Evolutionary conservation across 139 green algal species (phyloP).

Genomic region (Spirogloea muscicola): DNA sequence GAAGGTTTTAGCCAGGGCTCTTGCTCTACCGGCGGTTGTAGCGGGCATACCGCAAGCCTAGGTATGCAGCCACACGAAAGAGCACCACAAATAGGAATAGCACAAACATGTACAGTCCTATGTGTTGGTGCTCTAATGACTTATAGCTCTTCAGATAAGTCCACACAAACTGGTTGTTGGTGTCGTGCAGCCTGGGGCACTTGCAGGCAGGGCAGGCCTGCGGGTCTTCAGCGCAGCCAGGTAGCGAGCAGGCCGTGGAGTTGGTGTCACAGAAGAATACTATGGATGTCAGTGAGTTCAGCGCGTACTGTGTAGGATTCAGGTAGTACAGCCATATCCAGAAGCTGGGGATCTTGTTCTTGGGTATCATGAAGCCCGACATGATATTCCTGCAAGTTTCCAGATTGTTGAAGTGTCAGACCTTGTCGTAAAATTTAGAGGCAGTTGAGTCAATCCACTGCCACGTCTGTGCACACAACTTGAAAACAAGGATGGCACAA

Average conservation of each 20-base stretch:
- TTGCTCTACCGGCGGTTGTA: slow-evolving; percentile 30
- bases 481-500: no score
- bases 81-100: slow-evolving; percentile 21
- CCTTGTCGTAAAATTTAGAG: no score
- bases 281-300: slow-evolving; percentile 19
- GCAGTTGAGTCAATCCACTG: no score
- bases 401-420: no score
- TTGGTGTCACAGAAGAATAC: slow-evolving; percentile 35
- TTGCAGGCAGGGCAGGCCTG: slow-evolving; percentile 5
- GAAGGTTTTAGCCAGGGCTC: no score
- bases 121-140: slow-evolving; percentile 4
- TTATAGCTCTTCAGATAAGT: not conserved
- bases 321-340: slow-evolving; percentile 31
- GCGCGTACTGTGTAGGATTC: slow-evolving; percentile 25
- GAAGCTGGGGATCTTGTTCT: slow-evolving; percentile 29
- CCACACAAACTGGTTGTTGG: not conserved
- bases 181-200: slow-evolving; percentile 7
- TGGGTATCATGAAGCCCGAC: slow-evolving; percentile 42
- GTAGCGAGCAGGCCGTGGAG: not conserved
- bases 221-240: not conserved
- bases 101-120: slow-evolving; percentile 18
- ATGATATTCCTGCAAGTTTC: slow-evolving; percentile 30
- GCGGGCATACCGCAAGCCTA: slow-evolving; percentile 23
- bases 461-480: no score
- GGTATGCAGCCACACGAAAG: slow-evolving; percentile 16